Evolutionary conservation across 352 stramenopile genomes (phyloP).

Genomic region (Elongisporangium undulatum): DNA sequence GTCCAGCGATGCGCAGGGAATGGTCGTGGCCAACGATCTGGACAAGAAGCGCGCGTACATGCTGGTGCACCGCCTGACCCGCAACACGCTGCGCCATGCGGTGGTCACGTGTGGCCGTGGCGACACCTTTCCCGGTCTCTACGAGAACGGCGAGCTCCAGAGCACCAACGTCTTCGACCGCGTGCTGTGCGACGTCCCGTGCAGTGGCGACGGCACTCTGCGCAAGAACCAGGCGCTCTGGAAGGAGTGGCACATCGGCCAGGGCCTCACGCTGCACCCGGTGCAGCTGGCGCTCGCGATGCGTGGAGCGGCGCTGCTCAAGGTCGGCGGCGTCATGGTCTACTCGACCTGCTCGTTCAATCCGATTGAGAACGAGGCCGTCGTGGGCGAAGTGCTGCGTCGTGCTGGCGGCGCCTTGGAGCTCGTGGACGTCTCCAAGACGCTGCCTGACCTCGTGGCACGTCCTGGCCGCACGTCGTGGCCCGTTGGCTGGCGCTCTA

Average conservation of each 20-base stretch:
- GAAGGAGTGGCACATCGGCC: constrained; percentile 92
- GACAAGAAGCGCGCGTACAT: constrained; percentile 98
- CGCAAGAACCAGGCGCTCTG: constrained; percentile 96
- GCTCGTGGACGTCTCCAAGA: constrained; percentile 81
- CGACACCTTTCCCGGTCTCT: constrained; percentile 92
- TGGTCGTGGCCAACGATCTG: constrained; percentile 96
- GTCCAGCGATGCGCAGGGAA: constrained; percentile 29
- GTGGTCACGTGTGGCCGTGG: constrained; percentile 94
- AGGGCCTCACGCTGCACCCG: constrained; percentile 89
- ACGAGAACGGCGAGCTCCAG: constrained; percentile 28
- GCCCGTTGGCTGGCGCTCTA: constrained; percentile 83
- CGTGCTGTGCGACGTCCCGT: constrained; percentile 98
- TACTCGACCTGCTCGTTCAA: constrained; percentile 98
- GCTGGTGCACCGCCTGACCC: constrained; percentile 92
- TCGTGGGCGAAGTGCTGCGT: constrained; percentile 95
- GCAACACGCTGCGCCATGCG: constrained; percentile 75
- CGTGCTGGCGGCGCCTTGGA: constrained; percentile 82
- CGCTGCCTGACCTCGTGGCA: constrained; percentile 46
- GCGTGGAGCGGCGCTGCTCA: constrained; percentile 87
- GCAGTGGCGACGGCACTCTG: constrained; percentile 97
- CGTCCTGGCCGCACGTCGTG: constrained; percentile 54
- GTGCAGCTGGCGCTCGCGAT: constrained; percentile 93
- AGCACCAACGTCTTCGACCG: constrained; percentile 94
- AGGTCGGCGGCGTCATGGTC: constrained; percentile 90
- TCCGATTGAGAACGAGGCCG: constrained; percentile 98